Evolutionary conservation across 2,329 filamentous ascomycete species (phyloP), one percentile per base, ranked within the genome.

Genomic region (Neurospora crassa): DNA sequence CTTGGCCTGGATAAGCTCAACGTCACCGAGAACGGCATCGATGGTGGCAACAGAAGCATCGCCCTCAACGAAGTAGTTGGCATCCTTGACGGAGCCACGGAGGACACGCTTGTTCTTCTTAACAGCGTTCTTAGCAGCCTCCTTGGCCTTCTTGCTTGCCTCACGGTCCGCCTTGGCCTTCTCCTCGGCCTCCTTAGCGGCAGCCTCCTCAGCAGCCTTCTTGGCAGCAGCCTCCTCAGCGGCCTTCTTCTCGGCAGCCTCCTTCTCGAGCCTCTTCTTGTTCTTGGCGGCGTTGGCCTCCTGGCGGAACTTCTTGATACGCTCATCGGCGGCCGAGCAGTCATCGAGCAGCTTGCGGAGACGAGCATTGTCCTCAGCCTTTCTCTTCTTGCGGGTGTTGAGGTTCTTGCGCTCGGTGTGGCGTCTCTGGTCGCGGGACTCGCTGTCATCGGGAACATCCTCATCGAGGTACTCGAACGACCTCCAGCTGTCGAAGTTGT

Each of bases 101-200:
- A 99, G 90, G 68, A 98, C 92, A 86, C 96, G 93, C 89, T 97
- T 97, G 89, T 99, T 99, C 92, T 99, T 99, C 92, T 99, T 99
- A 78, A 96, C 92, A 16, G 96, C 96, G 79, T 94, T 97, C 90
- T 99, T 99, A 72, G 96, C 96, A 1, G 95, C 95, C 83, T 99
- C 96, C 87, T 98, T 99, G 73, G 92, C 91, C 88, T 99, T 99
- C 89, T 98, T 99, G 78, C 85, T 85, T 74, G 91, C 88, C 76
- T 95, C 94, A 76, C 92, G 92, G 71, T 93, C 90, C 5, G 86
- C 88, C 87, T 98, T 98, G 75, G 94, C 93, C 59, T 90, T 87
- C 76, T 92, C 92, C 81, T 97, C 96, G 18, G 93, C 92, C 75
- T 96, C 94, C 80, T 92, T 92, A 76, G 90, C 89, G 67, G 90